Evolutionary conservation across 192 early-diverging fungal species (phyloP), one percentile per base, ranked within the genome.

Genomic region (Podila verticillata): DNA sequence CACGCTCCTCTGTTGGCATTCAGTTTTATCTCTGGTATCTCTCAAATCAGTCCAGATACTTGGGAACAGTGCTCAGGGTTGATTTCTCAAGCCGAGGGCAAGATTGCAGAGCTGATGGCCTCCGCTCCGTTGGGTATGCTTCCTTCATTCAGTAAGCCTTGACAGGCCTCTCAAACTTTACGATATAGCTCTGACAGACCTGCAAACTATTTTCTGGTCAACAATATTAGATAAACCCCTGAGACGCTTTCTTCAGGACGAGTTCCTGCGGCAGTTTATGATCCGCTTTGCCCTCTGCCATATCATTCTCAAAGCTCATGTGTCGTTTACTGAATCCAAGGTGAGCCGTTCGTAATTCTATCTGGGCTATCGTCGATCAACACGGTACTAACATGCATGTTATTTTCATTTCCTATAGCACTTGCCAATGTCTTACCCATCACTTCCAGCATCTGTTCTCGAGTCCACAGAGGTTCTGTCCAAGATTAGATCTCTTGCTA

Each of bases 1-100:
- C 95, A 98, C 80, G 91, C 92, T 15, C 96, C 97, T 3, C 63
- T 97, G 15, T 92, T 97, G 54, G 98, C 94, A 0, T 96, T 99
- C 68, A 91, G 92, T 24, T 96, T 93, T 64, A 85, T 97, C 20
- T 93, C 87, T 8, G 92, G 92, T 48, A 87, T 91, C 32, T 87
- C 84, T 2, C 84, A 92, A 57, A 74, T 92, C 26, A 82, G 84
- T 59, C 71, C 85, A 6, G 86, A 90, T 1, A 85, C 85, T 13
- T 97, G 96, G 96, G 85, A 88, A n/a, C 85, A 89, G 65, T 91
- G 91, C 74, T 71, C 88, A 4, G 62, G 80, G 9, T 75, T 87
- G 28, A 82, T 96, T 9, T 61, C 75, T 24, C 78, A 83, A 1
- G 74, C 85, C 24, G 90, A 91, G 66, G 72, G 58, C 22, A 83